Evolutionary conservation across 2,329 filamentous ascomycete genomes (phyloP), one percentile per base, ranked within the genome.

Genomic region (Pseudocercospora vitis): DNA sequence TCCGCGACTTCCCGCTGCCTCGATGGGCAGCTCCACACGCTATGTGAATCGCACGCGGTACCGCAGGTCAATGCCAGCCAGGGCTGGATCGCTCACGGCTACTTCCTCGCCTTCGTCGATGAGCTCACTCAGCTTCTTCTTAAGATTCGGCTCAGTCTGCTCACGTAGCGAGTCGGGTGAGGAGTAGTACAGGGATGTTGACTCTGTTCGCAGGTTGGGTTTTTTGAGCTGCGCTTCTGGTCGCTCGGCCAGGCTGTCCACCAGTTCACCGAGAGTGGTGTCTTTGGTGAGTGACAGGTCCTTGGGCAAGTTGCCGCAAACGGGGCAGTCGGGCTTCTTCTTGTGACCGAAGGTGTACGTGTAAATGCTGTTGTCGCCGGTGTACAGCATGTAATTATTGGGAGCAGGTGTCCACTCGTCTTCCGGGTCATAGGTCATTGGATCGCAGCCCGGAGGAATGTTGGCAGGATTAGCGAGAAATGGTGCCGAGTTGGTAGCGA

Each of bases 321-420:
- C 94, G 2, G 94, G 91, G 61, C 94, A 99, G 72, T 97, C 94
- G 12, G 87, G 81, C 72, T 96, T 97, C 76, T 88, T 89, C 74
- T 96, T 87, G 66, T 96, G 91, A 66, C 91, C 86, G 71, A 97
- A 99, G 0, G 94, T 99, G 73, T 96, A 96, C 0, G 94, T 99
- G 76, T 99, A 99, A 61, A 99, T 87, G 61, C 88, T 83, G 67
- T 95, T 92, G 67, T 97, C 91, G 42, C 95, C 94, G 9, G 90
- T 96, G 72, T 99, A 99, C 89, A 96, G 96, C 91, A 97, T 97
- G 75, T 99, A 99, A 71, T 96, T 79, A 59, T 77, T 73, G 6
- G 68, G 95, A 5, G 56, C 60, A 7, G 60, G 60, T 12, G 55
- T 48, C 32, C 52, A 59, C 42, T 61, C 58, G 19, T 59, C 57